A percentile compares a stretch with the other conserved stretches of the same genome.
phyloP scores from a whole-genome alignment of 192 early-diverging fungal species.

The Nowakowskiella sp. region DNA sequence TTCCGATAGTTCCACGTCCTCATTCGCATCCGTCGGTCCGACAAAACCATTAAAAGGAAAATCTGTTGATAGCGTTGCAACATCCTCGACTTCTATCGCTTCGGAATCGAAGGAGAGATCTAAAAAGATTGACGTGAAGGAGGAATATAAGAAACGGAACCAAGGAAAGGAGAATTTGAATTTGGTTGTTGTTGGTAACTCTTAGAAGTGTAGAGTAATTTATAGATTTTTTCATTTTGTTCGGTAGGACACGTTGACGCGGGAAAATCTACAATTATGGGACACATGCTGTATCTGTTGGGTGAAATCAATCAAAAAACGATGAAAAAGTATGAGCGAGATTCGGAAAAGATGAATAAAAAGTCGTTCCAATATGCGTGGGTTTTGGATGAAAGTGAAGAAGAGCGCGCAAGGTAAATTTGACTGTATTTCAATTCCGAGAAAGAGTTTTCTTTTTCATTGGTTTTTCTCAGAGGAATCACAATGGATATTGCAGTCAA shows the following conservation, averaged over 20 bases:
- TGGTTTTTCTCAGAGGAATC: conserved; percentile 56
- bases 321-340: conserved; percentile 79
- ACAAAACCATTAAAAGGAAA: conserved; percentile 20
- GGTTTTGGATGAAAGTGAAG: conserved; percentile 94
- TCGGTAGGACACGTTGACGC: conserved; percentile 86
- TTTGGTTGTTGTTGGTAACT: conserved; percentile 74
- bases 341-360: conserved; percentile 89
- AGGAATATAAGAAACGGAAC: conserved; percentile 61
- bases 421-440: conserved; percentile 1
- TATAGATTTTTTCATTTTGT: conserved; percentile 7
- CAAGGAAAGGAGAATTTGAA: conserved; percentile 66
- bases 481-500: conserved; percentile 95
- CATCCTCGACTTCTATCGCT: conserved; percentile 8
- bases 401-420: conserved; percentile 68
- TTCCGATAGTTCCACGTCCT: neutral
- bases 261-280: conserved; percentile 95
- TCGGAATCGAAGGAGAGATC: conserved; percentile 23
- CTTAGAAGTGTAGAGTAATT: neutral
- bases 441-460: conserved; percentile 15
- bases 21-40: conserved; percentile 9
- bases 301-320: conserved; percentile 85
- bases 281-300: conserved; percentile 79
- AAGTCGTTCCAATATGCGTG: conserved; percentile 94
- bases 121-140: conserved; percentile 57
- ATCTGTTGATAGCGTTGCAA: conserved; percentile 7